Evolutionary conservation across 441 rosid species (phyloP).

Genomic region (Pelargonium australe): DNA sequence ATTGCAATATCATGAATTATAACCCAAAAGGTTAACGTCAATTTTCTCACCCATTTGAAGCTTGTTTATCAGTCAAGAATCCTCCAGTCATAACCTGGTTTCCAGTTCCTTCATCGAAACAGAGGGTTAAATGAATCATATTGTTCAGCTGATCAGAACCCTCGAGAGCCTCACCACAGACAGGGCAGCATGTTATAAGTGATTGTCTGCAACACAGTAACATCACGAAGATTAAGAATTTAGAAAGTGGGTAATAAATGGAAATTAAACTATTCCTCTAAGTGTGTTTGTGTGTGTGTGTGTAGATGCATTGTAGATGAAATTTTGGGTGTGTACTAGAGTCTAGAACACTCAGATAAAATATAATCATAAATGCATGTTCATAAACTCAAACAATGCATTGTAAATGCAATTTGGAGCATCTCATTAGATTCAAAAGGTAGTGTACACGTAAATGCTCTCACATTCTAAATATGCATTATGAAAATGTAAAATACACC

Average conservation of each 20-base stretch:
- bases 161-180: conserved; percentile 72
- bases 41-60: conserved; percentile 69
- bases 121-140: conserved; percentile 79
- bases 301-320: no score
- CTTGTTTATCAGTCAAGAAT: conserved; percentile 87
- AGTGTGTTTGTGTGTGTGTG: background rate
- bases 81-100: conserved; percentile 92
- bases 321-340: no score
- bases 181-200: conserved; percentile 76
- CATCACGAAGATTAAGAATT: background rate
- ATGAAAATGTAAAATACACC: background rate
- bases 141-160: conserved; percentile 65
- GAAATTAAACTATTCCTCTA: background rate
- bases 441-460: background rate
- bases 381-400: background rate
- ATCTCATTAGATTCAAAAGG: background rate
- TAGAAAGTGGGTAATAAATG: background rate
- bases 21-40: conserved; percentile 3
- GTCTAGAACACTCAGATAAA: no score
- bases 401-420: background rate
- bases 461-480: background rate
- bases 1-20: background rate
- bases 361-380: background rate
- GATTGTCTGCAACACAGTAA: conserved; percentile 53
- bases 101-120: conserved; percentile 96